These are phyloP conservation scores for Nannizziopsis barbatae DNA, from an alignment of 2,329 filamentous ascomycete genomes.

Conservation along the genomic window DNA sequence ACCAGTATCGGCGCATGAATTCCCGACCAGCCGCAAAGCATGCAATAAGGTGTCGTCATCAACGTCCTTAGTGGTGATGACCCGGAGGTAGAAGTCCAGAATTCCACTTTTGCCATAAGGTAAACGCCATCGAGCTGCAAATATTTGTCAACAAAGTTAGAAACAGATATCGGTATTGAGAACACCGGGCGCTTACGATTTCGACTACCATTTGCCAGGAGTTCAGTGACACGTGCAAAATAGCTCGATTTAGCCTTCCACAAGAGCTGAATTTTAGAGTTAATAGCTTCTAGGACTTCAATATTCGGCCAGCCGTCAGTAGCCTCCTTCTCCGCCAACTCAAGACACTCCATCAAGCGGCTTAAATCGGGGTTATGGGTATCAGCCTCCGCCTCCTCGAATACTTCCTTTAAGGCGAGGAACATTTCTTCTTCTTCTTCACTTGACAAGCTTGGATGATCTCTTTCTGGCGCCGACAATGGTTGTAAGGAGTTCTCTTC, in stretches of 20 bases:
- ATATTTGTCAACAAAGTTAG: constrained; percentile 14
- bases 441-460: constrained; percentile 14
- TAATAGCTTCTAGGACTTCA: constrained; percentile 22
- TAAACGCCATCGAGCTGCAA: constrained; percentile 27
- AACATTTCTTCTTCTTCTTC: constrained; percentile 29
- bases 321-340: constrained; percentile 21
- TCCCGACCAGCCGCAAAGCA: constrained; percentile 34
- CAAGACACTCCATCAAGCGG: constrained; percentile 23
- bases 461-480: constrained; percentile 17
- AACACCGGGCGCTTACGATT: constrained; percentile 26
- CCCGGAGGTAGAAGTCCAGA: constrained; percentile 32
- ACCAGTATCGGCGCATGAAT: constrained; percentile 38
- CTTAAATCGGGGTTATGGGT: constrained; percentile 21
- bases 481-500: constrained; percentile 7
- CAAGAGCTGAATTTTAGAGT: constrained; percentile 25
- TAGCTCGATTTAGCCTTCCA: constrained; percentile 29
- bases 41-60: constrained; percentile 29
- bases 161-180: background rate
- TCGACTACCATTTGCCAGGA: constrained; percentile 34
- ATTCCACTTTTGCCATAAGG: constrained; percentile 32
- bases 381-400: constrained; percentile 22
- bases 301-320: constrained; percentile 18
- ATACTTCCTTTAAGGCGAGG: constrained; percentile 23
- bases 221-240: constrained; percentile 28
- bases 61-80: constrained; percentile 25